Evolutionary conservation across 371 early-diverging fungal species (phyloP), one percentile per base, ranked within the genome.

Genomic region (Rhizopus arrhizus): DNA sequence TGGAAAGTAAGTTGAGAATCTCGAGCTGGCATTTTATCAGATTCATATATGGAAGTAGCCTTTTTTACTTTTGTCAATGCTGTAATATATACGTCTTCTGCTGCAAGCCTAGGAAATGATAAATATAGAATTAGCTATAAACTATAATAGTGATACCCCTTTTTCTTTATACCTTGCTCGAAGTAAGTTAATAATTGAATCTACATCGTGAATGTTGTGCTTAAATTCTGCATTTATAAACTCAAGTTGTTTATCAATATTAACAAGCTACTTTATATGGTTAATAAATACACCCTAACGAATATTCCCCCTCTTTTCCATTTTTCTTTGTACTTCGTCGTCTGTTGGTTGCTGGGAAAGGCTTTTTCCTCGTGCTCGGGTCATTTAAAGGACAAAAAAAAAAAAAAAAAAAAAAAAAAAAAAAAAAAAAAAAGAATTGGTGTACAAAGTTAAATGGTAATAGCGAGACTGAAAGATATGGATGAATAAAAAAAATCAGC

Each of bases 241-340:
- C 3, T 70, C 74, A 59, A 59, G 65, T 22, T 80, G 77, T n/a
- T 65, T 64, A 5, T 77, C 77, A n/a, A 80, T 75, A 9, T 53
- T 41, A 15, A 13, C 1, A 22, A 22, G 22, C 22, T 22, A 22
- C 22, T 22, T 22, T 22, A 22, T 22, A 22, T 22, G 22, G 22
- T 22, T 22, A 22, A 22, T 35, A 22, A n/a, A 22, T n/a, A 51
- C 8, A 16, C 15, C 5, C 6, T 5, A 1, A 35, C 36, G 13
- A 8, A 3, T 34, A 51, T 36, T 22, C 34, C 9, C 5, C 2
- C 11, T 3, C n/a, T n/a, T 43, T 5, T 53, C 8, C 13, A 11
- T 6, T 12, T 13, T 10, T 22, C 22, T 22, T 22, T 22, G 10
- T 56, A 50, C 56, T 22, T 56, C 62, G 12, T 62, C 62, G 15